Base-by-base conservation (phyloP, 1,284 basidiomycete genomes). In the Microbotryum violaceum region DNA sequence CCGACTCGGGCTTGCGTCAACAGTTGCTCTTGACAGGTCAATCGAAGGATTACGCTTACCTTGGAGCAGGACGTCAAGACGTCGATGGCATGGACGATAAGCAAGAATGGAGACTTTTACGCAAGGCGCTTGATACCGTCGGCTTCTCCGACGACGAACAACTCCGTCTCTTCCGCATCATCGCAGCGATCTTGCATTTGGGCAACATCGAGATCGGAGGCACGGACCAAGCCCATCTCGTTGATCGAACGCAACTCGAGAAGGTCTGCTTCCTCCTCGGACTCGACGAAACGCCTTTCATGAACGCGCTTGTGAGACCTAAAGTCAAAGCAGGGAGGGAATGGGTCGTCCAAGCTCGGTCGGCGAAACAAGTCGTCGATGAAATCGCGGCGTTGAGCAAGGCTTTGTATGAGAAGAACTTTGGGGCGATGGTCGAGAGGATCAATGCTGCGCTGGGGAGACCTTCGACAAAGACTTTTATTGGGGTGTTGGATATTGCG, bases 401-500 rank as follows among this genome's bases (percentile, higher is more conserved):
- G 79, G 94, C 91, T 2, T 80, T 98, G 27, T 98, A 97, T 76
- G 96, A 98, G 79, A 97, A 97, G 77, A 91, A 87, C 2, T 98
- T 98, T 72, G 89, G 91, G 20, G 82, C 84, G 50, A 83, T 99
- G 52, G 96, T 99, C 25, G 93, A 97, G 67, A 84, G 91, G 49
- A 91, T 98, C 77, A 99, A 99, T 75, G 85, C 84, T 54, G 93
- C 92, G 1, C 82, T 98, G 1, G 94, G 97, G 71, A 84, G 93
- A 9, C 92, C 93, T 20, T 84, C 85, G 31, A 96, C 96, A 76
- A 87, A 90, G 44, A 92, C 89, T 2, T 98, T 97, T 75, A 98
- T 99, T 65, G 96, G 96, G 50, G 96, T 99, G 4, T 83, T 99
- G 37, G 96, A 99, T 83, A 99, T 99, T 62, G 96, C 96, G 8